These are phyloP conservation scores for Aspergillus neotritici DNA, from an alignment of 2,329 filamentous ascomycete species.

Conservation along the genomic window DNA sequence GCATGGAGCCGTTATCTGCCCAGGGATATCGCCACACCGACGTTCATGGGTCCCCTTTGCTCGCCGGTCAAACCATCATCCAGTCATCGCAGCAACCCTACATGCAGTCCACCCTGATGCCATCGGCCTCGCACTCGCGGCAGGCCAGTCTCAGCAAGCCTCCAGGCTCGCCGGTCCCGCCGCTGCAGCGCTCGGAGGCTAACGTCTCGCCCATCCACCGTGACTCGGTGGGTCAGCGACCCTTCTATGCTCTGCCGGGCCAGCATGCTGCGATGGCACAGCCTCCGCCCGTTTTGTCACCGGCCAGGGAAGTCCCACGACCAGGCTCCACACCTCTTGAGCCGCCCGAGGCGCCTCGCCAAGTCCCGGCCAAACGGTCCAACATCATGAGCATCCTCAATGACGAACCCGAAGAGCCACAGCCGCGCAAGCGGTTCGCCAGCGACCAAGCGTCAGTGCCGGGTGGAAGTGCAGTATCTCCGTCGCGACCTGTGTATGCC, in stretches of 20 bases:
- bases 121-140: constrained; percentile 29
- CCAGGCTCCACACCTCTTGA: constrained; percentile 28
- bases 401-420: constrained; percentile 44
- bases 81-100: constrained; percentile 23
- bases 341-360: constrained; percentile 33
- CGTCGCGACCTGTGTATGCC: constrained; percentile 25
- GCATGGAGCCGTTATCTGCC: constrained; percentile 29
- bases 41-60: constrained; percentile 20
- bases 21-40: constrained; percentile 19
- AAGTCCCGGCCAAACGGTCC: constrained; percentile 44
- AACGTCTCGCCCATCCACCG: constrained; percentile 33
- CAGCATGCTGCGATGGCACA: constrained; percentile 25
- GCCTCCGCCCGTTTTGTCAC: constrained; percentile 27
- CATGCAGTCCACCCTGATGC: constrained; percentile 23
- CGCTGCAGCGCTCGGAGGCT: constrained; percentile 25
- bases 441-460: constrained; percentile 29
- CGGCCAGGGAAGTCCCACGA: constrained; percentile 33
- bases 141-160: constrained; percentile 31
- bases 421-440: constrained; percentile 42
- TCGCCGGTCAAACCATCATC: constrained; percentile 13
- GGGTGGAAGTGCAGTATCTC: constrained; percentile 14
- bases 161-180: constrained; percentile 31
- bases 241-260: constrained; percentile 27
- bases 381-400: constrained; percentile 48
- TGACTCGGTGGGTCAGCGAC: constrained; percentile 30